Conservation (phyloP, 2,329 filamentous ascomycete genomes). For the Dactylonectria macrodidyma region DNA sequence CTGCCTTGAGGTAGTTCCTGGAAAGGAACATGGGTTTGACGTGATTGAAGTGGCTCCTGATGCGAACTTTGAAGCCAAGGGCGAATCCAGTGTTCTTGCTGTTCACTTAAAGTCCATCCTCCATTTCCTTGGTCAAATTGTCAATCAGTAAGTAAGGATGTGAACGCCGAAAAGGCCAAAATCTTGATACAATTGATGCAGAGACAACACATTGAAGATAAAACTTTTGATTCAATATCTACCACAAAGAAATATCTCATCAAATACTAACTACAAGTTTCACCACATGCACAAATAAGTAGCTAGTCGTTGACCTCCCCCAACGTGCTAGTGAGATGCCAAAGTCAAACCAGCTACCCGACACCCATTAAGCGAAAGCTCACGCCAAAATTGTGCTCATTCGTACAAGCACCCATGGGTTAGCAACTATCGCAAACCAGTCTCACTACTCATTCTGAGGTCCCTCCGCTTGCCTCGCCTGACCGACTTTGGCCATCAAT, state of each 20-base stretch:
- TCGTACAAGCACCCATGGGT: not conserved
- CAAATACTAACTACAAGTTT: no score
- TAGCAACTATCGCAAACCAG: not conserved
- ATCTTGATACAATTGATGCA: no score
- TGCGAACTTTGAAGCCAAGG: not conserved
- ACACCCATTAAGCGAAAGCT: no score
- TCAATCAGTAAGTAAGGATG: not conserved
- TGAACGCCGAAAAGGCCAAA: no score
- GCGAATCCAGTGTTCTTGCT: not conserved
- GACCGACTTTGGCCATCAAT: not conserved
- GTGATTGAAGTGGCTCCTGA: not conserved
- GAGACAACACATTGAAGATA: no score
- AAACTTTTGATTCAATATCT: no score
- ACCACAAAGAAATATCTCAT: no score
- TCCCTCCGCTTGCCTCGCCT: not conserved
- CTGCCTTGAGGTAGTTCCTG: not conserved
- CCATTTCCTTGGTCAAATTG: not conserved
- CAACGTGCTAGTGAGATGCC: no score
- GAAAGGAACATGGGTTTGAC: not conserved
- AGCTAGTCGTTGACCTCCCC: no score
- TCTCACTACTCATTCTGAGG: not conserved
- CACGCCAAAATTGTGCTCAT: not conserved
- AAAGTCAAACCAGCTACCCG: no score
- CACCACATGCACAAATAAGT: no score
- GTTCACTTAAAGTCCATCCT: not conserved